Evolutionary conservation across 129 eudicot species (phyloP).

Genomic region (Gnaphalium uliginosum): DNA sequence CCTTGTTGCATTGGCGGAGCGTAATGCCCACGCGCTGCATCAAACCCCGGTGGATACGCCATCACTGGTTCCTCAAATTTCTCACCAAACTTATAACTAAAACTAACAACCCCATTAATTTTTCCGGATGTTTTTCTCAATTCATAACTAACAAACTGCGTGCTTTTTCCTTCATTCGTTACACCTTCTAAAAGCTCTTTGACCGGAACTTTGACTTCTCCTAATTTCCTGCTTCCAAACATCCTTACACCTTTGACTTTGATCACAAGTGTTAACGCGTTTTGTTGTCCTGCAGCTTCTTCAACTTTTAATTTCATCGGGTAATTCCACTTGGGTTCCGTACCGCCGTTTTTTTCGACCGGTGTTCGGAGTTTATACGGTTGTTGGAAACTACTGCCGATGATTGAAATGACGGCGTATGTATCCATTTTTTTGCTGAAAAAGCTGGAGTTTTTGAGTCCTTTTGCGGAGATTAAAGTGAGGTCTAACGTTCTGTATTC

Average conservation of each 20-base stretch:
- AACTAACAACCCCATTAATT: constrained; percentile 42
- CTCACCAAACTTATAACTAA: constrained; percentile 46
- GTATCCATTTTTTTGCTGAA: constrained; percentile 41
- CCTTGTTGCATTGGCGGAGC: constrained; percentile 9
- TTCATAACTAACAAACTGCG: constrained; percentile 44
- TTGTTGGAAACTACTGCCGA: constrained; percentile 44
- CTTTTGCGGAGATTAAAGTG: not conserved
- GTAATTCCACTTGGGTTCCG: constrained; percentile 55
- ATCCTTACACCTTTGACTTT: constrained; percentile 39
- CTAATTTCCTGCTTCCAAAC: constrained; percentile 47
- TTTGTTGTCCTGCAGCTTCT: constrained; percentile 40
- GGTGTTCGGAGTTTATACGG: constrained; percentile 28
- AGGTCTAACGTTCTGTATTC: constrained; percentile 1
- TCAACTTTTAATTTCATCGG: constrained; percentile 48
- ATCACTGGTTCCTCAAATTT: constrained; percentile 29
- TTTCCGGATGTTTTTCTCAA: constrained; percentile 44
- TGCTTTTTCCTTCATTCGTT: not conserved
- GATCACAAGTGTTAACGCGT: constrained; percentile 34
- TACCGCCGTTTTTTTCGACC: constrained; percentile 36
- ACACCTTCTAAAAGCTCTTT: constrained; percentile 39
- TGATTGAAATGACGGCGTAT: constrained; percentile 54
- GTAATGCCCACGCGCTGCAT: constrained; percentile 15
- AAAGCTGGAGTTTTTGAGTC: constrained; percentile 21
- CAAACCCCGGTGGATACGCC: constrained; percentile 34
- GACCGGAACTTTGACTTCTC: constrained; percentile 49